Evolutionary conservation across 768 basidiomycete species (phyloP).

Genomic region (Gautieria morchelliformis): DNA sequence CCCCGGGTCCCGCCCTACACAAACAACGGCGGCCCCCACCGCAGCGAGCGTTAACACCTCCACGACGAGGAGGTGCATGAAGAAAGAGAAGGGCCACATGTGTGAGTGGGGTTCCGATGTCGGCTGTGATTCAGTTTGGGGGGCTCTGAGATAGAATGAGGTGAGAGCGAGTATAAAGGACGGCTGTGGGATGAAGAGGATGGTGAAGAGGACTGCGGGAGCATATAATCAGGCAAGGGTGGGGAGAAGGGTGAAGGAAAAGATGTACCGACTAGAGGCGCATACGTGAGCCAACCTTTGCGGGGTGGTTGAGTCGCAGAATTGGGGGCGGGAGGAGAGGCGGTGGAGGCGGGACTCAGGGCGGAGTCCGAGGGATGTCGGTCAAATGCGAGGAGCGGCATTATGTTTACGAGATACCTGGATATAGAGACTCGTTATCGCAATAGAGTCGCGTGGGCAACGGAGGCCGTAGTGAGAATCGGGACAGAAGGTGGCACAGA

Average conservation of each 20-base stretch:
- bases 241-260: neutral
- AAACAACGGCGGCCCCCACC: slow-evolving; percentile 64
- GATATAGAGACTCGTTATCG: too few relatives aligned
- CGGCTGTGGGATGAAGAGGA: slow-evolving; percentile 67
- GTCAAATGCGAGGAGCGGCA: too few relatives aligned
- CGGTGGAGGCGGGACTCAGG: too few relatives aligned
- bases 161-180: slow-evolving; percentile 60
- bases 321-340: too few relatives aligned
- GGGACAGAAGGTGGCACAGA: too few relatives aligned
- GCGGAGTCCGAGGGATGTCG: too few relatives aligned
- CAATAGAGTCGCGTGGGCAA: too few relatives aligned
- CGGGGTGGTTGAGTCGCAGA: too few relatives aligned
- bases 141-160: slow-evolving; percentile 48
- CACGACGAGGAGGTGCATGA: slow-evolving; percentile 44
- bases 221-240: neutral
- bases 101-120: slow-evolving; percentile 18
- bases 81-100: slow-evolving; percentile 35
- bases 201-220: slow-evolving; percentile 34
- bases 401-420: too few relatives aligned
- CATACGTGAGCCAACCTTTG: too few relatives aligned
- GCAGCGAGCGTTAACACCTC: slow-evolving; percentile 62
- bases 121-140: too few relatives aligned
- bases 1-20: slow-evolving; percentile 68
- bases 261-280: neutral
- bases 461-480: too few relatives aligned